Percentiles rank a stretch among this genome's conserved stretches.
Evolutionary conservation across 768 basidiomycete species (phyloP).

Genomic region (Pleurotus salmoneostramineus): DNA sequence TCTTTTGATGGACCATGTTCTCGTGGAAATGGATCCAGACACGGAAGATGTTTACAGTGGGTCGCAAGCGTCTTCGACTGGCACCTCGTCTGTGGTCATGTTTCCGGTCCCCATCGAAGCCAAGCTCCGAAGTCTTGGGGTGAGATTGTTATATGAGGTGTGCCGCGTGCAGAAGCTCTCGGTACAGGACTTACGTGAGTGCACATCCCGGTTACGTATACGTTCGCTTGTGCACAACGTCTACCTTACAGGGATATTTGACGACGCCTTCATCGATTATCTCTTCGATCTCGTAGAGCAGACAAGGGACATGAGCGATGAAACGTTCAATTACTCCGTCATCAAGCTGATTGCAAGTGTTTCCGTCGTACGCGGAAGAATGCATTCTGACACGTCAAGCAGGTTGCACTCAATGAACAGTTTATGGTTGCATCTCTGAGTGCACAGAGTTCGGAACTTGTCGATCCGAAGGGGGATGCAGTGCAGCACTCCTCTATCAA

Average conservation of each 20-base stretch:
- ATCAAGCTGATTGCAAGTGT: conserved; percentile 85
- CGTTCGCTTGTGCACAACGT: not conserved
- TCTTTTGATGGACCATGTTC: conserved; percentile 78
- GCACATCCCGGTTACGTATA: not conserved
- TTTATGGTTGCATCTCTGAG: conserved; percentile 88
- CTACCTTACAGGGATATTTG: conserved; percentile 59
- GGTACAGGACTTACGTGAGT: conserved; percentile 74
- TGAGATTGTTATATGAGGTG: conserved; percentile 85
- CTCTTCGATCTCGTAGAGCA: conserved; percentile 93
- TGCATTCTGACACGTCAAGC: not conserved
- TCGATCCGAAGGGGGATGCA: conserved; percentile 8
- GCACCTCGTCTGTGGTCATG: conserved; percentile 15
- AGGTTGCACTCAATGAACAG: conserved; percentile 96
- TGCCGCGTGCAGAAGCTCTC: conserved; percentile 87
- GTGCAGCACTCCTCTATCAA: conserved; percentile 20
- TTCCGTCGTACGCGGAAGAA: not conserved
- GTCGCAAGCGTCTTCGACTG: not conserved
- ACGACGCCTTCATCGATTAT: conserved; percentile 80
- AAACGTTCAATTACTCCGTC: conserved; percentile 91
- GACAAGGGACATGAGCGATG: conserved; percentile 84
- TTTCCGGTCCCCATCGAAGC: conserved; percentile 78
- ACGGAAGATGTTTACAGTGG: conserved; percentile 59
- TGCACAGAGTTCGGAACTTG: conserved; percentile 20
- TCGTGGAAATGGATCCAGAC: conserved; percentile 78
- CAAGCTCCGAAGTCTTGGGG: conserved; percentile 67